Evolutionary conservation across 2,329 filamentous ascomycete species (phyloP).

Genomic region (Nemania sp.): DNA sequence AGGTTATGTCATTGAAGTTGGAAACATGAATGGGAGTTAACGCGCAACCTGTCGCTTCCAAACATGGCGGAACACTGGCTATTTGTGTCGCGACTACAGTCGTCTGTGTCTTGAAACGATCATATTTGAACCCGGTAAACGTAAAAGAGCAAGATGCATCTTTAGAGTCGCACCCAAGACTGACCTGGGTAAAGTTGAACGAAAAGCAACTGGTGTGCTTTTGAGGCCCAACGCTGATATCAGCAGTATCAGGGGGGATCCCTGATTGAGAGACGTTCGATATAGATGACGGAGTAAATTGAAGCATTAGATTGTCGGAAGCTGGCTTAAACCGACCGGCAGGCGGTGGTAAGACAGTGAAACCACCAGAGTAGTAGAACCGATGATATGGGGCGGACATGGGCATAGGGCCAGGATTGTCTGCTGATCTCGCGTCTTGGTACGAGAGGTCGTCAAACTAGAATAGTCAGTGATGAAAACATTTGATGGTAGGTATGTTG

Average conservation of each 20-base stretch:
- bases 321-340: slow-evolving; percentile 32
- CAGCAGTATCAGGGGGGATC: slow-evolving; percentile 24
- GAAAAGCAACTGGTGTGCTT: slow-evolving; percentile 31
- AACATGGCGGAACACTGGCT: slow-evolving; percentile 33
- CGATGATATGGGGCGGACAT: slow-evolving; percentile 38
- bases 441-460: slow-evolving; percentile 36
- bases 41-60: slow-evolving; percentile 25
- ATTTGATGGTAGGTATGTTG: no score
- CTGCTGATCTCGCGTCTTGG: slow-evolving; percentile 19
- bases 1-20: slow-evolving; percentile 35
- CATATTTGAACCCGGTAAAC: slow-evolving; percentile 35
- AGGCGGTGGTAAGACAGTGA: slow-evolving; percentile 30
- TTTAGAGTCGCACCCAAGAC: slow-evolving; percentile 36
- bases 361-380: slow-evolving; percentile 37
- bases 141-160: slow-evolving; percentile 35
- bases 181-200: slow-evolving; percentile 36
- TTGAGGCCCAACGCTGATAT: slow-evolving; percentile 35
- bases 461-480: slow-evolving; percentile 14
- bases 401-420: slow-evolving; percentile 29
- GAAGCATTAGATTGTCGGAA: slow-evolving; percentile 38
- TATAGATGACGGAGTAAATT: slow-evolving; percentile 35
- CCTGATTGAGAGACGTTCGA: slow-evolving; percentile 26
- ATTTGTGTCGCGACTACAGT: slow-evolving; percentile 25
- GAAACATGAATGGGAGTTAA: slow-evolving; percentile 29
- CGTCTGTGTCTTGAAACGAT: slow-evolving; percentile 23